A percentile compares a stretch with the other conserved stretches of the same genome.
These are phyloP conservation scores for Cucurbita maxima DNA, from an alignment of 306 rosid genomes.

Conservation along the genomic window DNA sequence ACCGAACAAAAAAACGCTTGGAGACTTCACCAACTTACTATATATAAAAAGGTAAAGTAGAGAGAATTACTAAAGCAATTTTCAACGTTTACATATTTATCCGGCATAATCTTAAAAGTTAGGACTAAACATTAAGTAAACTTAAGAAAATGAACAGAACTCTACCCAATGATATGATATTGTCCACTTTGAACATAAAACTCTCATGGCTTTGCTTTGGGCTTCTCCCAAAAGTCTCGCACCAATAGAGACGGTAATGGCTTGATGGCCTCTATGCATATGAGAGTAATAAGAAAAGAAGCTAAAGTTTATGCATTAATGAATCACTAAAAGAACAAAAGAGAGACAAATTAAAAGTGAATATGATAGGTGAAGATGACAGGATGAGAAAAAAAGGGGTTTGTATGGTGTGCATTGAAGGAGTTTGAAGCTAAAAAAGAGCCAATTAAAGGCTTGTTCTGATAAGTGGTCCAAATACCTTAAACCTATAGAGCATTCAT, in stretches of 20 bases:
- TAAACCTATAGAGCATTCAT: neutral
- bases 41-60: too few relatives aligned
- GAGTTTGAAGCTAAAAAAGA: neutral
- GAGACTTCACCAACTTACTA: neutral
- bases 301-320: neutral
- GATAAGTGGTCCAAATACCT: neutral
- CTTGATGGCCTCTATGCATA: neutral
- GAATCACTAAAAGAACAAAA: neutral
- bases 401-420: neutral
- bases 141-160: neutral
- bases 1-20: neutral
- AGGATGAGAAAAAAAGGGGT: neutral
- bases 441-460: neutral
- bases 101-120: too few relatives aligned
- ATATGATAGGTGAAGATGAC: neutral
- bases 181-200: too few relatives aligned
- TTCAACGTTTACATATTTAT: too few relatives aligned
- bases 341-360: neutral
- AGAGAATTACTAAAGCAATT: too few relatives aligned
- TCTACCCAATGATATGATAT: too few relatives aligned
- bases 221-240: too few relatives aligned
- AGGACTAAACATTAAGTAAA: too few relatives aligned
- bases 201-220: too few relatives aligned
- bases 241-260: neutral
- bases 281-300: too few relatives aligned